Base-by-base conservation (phyloP, 768 basidiomycete species). In the Podaxis pistillaris region DNA sequence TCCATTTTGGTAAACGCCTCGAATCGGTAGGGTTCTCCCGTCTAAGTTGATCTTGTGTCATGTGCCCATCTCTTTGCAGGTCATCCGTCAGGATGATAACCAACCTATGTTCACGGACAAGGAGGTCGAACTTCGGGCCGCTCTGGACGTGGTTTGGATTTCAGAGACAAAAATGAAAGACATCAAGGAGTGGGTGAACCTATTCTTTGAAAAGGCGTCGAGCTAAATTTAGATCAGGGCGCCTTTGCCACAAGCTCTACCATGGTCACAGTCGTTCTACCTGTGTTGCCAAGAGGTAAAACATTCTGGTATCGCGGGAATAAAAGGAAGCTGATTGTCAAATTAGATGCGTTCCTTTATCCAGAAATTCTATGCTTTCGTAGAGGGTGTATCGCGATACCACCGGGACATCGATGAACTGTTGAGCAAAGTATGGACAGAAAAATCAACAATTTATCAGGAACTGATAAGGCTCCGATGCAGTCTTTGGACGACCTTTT, bases 211-310 rank as follows among this genome's bases (percentile, higher is more conserved):
- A 4, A 4, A 54, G 19, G 54, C 5, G 41, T 19, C 9, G 46
- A 63, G 28, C 66, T 66, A 44, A 68, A 64, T 38, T 41, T 66
- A 28, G 33, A 49, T 30, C 60, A 93, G 94, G 69, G 79, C 77
- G 58, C 68, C 82, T 7, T 75, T 88, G 58, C 94, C 95, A 4
- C 78, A 89, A 61, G 79, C 81, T 28, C 79, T 99, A 44, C 95
- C 97, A 1, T 99, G 96, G 92, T 98, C 96, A 0, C 90, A 92
- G 71, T 91, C 92, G 0, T 98, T 98, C 74, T 92, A 94, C 68
- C 79, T 91, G n/a, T 96, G 93, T 69, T 98, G 96, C 72, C 90
- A 93, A 79, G 87, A 92, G 70, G 93, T 93, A 72, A 30, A 80
- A 64, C 15, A 8, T 13, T 51, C 19, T 8, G 55, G 64, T 38